Base-by-base conservation (phyloP, 106 monocot species). In the Allium cepa region DNA sequence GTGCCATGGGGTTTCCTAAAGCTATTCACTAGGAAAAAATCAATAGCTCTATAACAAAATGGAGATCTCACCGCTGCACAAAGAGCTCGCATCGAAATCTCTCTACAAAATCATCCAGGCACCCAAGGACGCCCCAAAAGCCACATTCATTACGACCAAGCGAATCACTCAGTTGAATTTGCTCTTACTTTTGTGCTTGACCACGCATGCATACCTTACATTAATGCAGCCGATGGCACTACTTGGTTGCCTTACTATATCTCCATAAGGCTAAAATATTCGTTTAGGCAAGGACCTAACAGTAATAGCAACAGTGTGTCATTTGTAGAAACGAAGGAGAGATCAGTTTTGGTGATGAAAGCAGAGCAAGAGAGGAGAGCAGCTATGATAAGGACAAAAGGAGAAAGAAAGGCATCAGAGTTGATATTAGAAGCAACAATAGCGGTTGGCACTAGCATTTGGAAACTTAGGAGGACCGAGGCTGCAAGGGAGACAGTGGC, bases 211-310 rank as follows among this genome's bases (percentile, higher is more conserved):
- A 87, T 99, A 74, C 93, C 99, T 60, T 84, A 93, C 66, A 81
- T 93, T 73, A 93, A 99, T 83, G 90, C 89, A 4, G 90, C 99
- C 51, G 99, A 92, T 27, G 93, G 99, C 62, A 92, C 93, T 62
- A 89, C 99, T 17, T 99, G 99, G 99, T 59, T 99, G n/a, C 87
- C 93, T 1, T 87, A 99, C 57, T 99, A 92, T 76, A 85, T 93
- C 9, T 93, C 93, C 3, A 82, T 90, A 22, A 22, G 22, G 22
- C 22, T 22, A 22, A 22, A 22, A 22, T 22, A 22, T 22, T 22
- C 22, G 22, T 22, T 22, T 22, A 22, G 22, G 22, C 22, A 22
- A 22, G 22, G 22, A 22, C 22, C 36, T 22, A 22, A 22, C 22
- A 22, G 22, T 22, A 22, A 22, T 22, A 22, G 22, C 22, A 22